Evolutionary conservation across 768 basidiomycete species (phyloP).

Genomic region (Russula lepida): DNA sequence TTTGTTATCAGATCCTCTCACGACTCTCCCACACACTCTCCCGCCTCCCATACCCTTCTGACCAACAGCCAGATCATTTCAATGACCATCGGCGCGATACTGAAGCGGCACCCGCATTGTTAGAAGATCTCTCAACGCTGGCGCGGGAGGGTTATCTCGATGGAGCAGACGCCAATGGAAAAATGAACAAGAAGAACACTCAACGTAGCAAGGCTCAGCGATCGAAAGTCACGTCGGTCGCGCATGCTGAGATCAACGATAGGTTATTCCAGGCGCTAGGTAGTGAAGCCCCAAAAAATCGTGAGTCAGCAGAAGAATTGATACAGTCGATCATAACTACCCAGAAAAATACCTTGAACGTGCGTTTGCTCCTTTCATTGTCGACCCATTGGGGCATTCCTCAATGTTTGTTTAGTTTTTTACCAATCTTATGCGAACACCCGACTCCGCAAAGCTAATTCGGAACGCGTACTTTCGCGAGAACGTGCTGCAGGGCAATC

Average conservation of each 20-base stretch:
- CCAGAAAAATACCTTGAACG: slow-evolving; percentile 3
- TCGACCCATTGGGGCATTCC: neutral
- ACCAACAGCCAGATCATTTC: neutral
- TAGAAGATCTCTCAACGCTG: slow-evolving; percentile 1
- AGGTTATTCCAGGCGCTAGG: slow-evolving; percentile 1
- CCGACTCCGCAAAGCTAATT: neutral
- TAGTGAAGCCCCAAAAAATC: neutral
- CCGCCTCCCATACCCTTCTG: slow-evolving; percentile 1
- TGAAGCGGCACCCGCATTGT: neutral
- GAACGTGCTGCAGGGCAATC: slow-evolving; percentile 1
- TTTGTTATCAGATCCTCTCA: neutral
- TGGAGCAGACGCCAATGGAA: neutral
- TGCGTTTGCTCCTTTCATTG: neutral
- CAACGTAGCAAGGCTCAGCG: neutral
- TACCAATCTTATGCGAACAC: neutral
- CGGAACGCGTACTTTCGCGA: slow-evolving; percentile 9
- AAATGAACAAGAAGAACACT: neutral
- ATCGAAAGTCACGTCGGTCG: neutral
- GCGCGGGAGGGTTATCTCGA: neutral
- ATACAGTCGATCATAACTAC: neutral
- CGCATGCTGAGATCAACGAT: neutral
- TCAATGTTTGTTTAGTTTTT: neutral
- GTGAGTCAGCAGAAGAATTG: neutral
- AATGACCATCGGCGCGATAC: neutral
- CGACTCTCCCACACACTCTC: neutral